Evolutionary conservation across 495 filamentous ascomycete genomes (phyloP).

Genomic region (Staphylotrichum longicolle): DNA sequence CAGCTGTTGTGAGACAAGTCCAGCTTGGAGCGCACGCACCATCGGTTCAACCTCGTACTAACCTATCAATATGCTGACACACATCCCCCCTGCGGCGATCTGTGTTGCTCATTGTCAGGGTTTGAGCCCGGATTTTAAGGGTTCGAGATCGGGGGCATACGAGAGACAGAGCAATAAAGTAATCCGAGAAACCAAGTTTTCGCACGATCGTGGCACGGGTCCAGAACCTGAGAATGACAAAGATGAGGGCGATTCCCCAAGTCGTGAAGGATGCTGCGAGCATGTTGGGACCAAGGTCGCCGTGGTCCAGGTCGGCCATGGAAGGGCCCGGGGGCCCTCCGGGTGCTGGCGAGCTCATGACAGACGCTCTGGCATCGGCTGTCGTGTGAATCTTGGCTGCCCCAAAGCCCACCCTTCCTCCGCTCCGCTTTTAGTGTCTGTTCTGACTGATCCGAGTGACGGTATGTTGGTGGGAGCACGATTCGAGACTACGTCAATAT

Average conservation of each 20-base stretch:
- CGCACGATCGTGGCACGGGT: conserved; percentile 26
- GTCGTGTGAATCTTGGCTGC: neutral
- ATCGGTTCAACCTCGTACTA: conserved; percentile 1
- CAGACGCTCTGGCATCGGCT: neutral
- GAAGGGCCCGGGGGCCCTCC: conserved; percentile 3
- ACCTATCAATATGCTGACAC: conserved; percentile 9
- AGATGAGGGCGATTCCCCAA: conserved; percentile 26
- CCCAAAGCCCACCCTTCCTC: neutral
- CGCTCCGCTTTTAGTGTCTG: neutral
- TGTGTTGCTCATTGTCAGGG: neutral
- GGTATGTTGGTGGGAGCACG: no score
- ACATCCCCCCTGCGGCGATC: conserved; percentile 18
- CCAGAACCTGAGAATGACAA: conserved; percentile 25
- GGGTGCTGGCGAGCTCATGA: conserved; percentile 12
- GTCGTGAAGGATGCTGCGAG: conserved; percentile 14
- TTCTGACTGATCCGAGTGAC: no score
- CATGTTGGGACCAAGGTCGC: conserved; percentile 19
- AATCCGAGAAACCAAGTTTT: conserved; percentile 24
- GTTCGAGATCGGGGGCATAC: conserved; percentile 6
- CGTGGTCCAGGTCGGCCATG: conserved; percentile 7
- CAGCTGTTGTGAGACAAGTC: neutral
- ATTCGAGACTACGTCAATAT: no score
- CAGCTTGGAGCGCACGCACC: neutral
- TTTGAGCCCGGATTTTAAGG: no score
- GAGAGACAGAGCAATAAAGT: conserved; percentile 22